A percentile compares a stretch with the other conserved stretches of the same genome.
Evolutionary conservation across 768 basidiomycete genomes (phyloP).

Genomic region (Suillus placidus): DNA sequence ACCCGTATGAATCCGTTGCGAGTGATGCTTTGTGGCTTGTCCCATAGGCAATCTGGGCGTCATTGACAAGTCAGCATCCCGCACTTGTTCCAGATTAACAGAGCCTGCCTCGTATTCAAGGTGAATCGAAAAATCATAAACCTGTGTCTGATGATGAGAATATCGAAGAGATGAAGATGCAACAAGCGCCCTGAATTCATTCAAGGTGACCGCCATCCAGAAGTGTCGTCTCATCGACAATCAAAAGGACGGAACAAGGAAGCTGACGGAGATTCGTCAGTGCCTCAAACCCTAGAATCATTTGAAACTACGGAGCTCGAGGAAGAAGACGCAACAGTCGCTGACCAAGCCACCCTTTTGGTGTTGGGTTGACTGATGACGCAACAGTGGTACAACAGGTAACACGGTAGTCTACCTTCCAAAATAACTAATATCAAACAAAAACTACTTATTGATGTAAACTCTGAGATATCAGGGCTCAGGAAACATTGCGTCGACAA

Average conservation of each 20-base stretch:
- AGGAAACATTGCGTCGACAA: conserved; percentile 64
- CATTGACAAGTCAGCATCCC: not conserved
- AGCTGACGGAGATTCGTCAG: not conserved
- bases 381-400: no score
- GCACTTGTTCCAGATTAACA: not conserved
- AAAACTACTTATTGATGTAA: not conserved
- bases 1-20: not conserved
- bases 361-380: not conserved
- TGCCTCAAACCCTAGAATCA: conserved; percentile 5
- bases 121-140: not conserved
- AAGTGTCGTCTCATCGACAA: conserved; percentile 51
- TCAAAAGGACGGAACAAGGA: conserved; percentile 42
- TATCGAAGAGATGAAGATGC: conserved; percentile 9
- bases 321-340: not conserved
- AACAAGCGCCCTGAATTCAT: conserved; percentile 10
- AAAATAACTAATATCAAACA: not conserved
- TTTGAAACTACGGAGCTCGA: not conserved
- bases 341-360: not conserved
- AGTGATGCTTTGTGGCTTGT: not conserved
- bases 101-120: not conserved
- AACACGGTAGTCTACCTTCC: conserved; percentile 1
- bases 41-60: not conserved
- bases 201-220: conserved; percentile 47
- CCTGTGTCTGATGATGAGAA: not conserved
- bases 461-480: conserved; percentile 33